Evolutionary conservation across 1,139 yeast species (phyloP).

Genomic region (Nakaseomyces kungkrabaensis): DNA sequence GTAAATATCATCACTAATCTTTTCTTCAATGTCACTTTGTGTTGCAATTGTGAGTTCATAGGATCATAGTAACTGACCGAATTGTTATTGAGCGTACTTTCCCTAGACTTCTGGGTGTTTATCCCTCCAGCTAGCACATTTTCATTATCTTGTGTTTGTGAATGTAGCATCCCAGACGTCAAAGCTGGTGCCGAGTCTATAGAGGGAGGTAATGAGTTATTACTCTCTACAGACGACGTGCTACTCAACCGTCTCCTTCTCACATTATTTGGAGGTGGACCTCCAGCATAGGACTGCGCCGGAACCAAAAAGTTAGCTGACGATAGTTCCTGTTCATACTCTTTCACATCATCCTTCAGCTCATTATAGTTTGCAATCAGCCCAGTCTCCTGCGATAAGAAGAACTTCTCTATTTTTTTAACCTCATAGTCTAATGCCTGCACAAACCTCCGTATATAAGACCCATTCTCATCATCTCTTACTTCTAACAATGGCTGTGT

Average conservation of each 20-base stretch:
- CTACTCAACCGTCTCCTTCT: slow-evolving; percentile 9
- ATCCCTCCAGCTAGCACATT: not conserved
- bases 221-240: slow-evolving; percentile 9
- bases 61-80: not conserved
- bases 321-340: slow-evolving; percentile 18
- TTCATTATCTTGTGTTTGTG: not conserved
- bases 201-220: slow-evolving; percentile 6
- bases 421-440: slow-evolving; percentile 51
- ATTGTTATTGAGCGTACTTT: slow-evolving; percentile 4
- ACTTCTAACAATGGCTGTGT: slow-evolving; percentile 8
- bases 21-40: slow-evolving; percentile 56
- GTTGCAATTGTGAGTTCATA: slow-evolving; percentile 10
- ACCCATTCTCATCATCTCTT: slow-evolving; percentile 6
- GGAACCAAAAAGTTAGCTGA: not conserved
- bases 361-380: slow-evolving; percentile 42
- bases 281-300: not conserved
- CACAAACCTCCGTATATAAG: slow-evolving; percentile 30
- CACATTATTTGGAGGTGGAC: not conserved
- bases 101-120: not conserved
- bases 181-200: slow-evolving; percentile 11
- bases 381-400: slow-evolving; percentile 42
- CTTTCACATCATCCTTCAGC: slow-evolving; percentile 37
- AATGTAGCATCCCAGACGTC: slow-evolving; percentile 1
- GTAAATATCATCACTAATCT: slow-evolving; percentile 61
- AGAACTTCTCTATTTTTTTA: slow-evolving; percentile 51